These are phyloP conservation scores for Ceratobasidium sp. DNA, from an alignment of 1,284 basidiomycete genomes.

Conservation along the genomic window DNA sequence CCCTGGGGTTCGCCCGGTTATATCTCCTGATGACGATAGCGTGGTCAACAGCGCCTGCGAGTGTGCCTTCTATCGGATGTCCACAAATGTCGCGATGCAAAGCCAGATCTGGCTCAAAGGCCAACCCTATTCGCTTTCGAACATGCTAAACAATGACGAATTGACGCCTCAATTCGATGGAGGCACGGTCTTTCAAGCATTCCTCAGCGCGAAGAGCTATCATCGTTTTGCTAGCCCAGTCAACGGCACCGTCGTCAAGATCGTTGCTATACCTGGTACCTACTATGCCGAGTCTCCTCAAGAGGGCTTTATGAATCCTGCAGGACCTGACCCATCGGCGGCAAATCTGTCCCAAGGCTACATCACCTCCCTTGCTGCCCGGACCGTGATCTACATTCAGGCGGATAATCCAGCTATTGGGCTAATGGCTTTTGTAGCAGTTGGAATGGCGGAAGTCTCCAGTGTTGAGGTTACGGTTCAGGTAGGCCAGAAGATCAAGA, in stretches of 20 bases:
- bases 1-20: constrained; percentile 57
- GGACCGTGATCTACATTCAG: constrained; percentile 64
- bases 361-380: constrained; percentile 57
- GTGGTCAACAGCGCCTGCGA: constrained; percentile 62
- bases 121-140: constrained; percentile 58
- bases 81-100: constrained; percentile 51
- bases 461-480: constrained; percentile 59
- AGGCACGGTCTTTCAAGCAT: constrained; percentile 66
- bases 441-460: constrained; percentile 69
- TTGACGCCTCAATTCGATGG: constrained; percentile 57
- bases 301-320: constrained; percentile 43
- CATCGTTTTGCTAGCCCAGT: constrained; percentile 68
- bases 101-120: constrained; percentile 63
- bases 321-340: constrained; percentile 51
- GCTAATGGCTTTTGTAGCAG: constrained; percentile 61
- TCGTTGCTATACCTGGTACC: constrained; percentile 60
- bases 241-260: constrained; percentile 59
- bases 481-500: constrained; percentile 48
- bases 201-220: constrained; percentile 61
- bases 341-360: constrained; percentile 55
- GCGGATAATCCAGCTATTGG: constrained; percentile 63
- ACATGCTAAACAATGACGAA: constrained; percentile 57
- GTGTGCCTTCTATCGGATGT: constrained; percentile 57
- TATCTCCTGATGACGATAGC: constrained; percentile 53
- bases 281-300: constrained; percentile 59